Evolutionary conservation across 75 land plant species (phyloP), one percentile per base, ranked within the genome.

Genomic region (Cunninghamia lanceolata): DNA sequence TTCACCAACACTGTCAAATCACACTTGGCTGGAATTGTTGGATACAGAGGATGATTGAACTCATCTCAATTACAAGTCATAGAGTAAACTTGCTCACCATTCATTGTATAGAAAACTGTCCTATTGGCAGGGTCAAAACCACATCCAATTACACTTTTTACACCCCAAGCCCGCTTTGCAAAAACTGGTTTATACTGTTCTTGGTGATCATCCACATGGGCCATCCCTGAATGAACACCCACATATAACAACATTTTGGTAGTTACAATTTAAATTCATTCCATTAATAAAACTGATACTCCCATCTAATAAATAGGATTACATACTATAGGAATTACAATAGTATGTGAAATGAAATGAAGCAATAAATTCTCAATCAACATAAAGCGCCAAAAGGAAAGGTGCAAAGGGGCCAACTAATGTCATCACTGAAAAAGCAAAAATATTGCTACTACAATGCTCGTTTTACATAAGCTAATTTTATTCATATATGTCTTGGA

Each of bases 81-180:
- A 15, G 87, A 88, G 42, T 90, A 92, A 13, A 91, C 88, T 30
- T 91, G 71, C 54, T 91, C 86, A n/a, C 94, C 92, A 83, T 97
- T 93, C 43, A 95, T 73, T 17, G 99, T 97, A 91, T 95, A 95
- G 50, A 87, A 92, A 50, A 97, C 97, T 59, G 85, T 89, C 91
- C 87, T 94, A 74, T 84, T 83, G 10, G 47, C 77, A 1, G 97
- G 97, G 83, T 92, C 89, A 88, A 95, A 97, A 9, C 99, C 99
- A 87, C 97, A 95, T 13, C 99, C 99, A 28, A 97, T 91, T 78
- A 93, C 93, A 10, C 88, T 92, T 75, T 90, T 89, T 38, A 84
- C 90, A 66, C 87, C 91, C 95, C 94, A 96, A 3, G 82, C 40
- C 19, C 85, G 45, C 47, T 28, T 54, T 50, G 1, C 10, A 1